Base-by-base conservation (phyloP, 495 filamentous ascomycete species). In the Hypoxylon rickii region DNA sequence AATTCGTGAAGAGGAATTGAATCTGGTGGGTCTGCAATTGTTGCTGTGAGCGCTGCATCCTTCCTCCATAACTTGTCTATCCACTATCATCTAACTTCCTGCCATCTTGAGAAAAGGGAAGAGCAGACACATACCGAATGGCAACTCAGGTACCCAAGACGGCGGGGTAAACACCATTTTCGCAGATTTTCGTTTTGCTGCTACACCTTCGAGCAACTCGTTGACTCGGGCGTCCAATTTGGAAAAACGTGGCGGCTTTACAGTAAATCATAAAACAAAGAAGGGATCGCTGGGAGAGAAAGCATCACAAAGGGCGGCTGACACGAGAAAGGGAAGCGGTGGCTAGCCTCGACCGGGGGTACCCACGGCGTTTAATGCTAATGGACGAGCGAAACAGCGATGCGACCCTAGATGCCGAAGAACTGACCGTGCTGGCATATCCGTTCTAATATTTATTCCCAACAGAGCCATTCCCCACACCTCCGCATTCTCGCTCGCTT, bases 101-200 rank as follows among this genome's bases (percentile, higher is more conserved):
- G n/a, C n/a, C n/a, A n/a, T n/a, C n/a, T n/a, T n/a, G n/a, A 19
- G 20, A 33, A 39, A 24, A 20, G 22, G 22, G n/a, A 24, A 15
- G 10, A 10, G 53, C 66, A 36, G 53, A 17, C n/a, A 66, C 74
- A 32, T 59, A 79, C 76, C 74, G 39, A 80, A 79, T 0, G 84
- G 83, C 40, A 96, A 77, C 62, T 83, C 70, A 22, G 87, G 88
- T 11, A 84, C 82, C 79, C 82, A 87, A 63, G 81, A 71, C 17
- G 89, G 85, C 43, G 89, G 79, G 51, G 78, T 76, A 75, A 96
- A 95, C 12, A 92, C 88, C 91, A 96, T 96, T 20, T 58, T 63
- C 31, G 24, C 8, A 41, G n/a, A 51, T 57, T 41, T 11, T 31
- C 1, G 36, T 40, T 44, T 29, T 29, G 24, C n/a, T n/a, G n/a